Evolutionary conservation across 257 asterid genomes (phyloP), one percentile per base, ranked within the genome.

Genomic region (Scutellaria minor): DNA sequence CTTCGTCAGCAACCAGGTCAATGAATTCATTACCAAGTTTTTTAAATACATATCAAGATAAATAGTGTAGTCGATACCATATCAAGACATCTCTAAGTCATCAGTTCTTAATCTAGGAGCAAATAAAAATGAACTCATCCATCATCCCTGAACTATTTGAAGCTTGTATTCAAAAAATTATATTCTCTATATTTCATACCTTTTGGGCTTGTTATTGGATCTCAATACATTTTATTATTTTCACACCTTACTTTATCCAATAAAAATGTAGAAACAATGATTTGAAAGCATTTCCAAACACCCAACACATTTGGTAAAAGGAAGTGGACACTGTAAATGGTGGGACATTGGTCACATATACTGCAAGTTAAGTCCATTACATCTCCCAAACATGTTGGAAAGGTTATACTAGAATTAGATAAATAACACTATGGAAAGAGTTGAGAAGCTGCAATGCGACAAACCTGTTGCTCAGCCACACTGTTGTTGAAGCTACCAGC

Each of bases 401-500:
- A 70, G 9, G 37, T n/a, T 13, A 69, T 48, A 20, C 10, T 7
- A 11, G 14, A 64, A 45, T 62, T 39, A 64, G 63, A 51, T 39
- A 58, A 66, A 48, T 11, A 50, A 70, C 57, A 66, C 24, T 2
- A 75, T 62, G 54, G 59, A 45, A 67, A 71, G 44, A 41, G 75
- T 41, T 61, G 39, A 54, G 48, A 69, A 70, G 51, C 52, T 60
- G 77, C 67, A 78, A 57, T 57, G 62, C 45, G 68, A 68, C 82
- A 56, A 85, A 95, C 99, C 99, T 95, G 97, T 82, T 92, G 94
- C 83, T 81, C 99, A 4, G 95, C 80, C 68, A 95, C 99, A 65
- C 96, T 95, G 86, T 95, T 92, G 89, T 90, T 95, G 87, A 95
- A 95, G 87, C 99, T 74, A 70, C 98, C 98, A 48, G 91, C 93